phyloP scores from a whole-genome alignment of 306 rosid species.

The Crataegus laevigata region DNA sequence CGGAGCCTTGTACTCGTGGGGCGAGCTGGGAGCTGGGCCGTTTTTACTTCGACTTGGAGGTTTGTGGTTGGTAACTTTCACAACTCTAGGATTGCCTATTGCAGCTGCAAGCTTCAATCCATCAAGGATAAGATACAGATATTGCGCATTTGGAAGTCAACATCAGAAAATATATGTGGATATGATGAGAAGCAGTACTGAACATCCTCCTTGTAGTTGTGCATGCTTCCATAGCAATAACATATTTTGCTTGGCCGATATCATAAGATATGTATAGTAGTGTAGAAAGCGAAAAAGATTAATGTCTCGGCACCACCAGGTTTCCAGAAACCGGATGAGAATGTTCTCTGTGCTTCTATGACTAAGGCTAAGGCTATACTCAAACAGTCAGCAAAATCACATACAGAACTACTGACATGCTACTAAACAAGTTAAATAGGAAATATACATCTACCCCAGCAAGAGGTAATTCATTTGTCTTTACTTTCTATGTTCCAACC shows the following conservation, averaged over 20 bases:
- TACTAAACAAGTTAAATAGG: background rate
- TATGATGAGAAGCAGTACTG: background rate
- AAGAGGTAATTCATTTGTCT: background rate
- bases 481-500: constrained; percentile 6
- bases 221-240: too few species aligned
- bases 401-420: background rate
- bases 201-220: too few species aligned
- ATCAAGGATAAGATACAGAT: constrained; percentile 54
- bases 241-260: background rate
- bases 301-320: background rate
- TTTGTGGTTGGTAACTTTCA: constrained; percentile 78
- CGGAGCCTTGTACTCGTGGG: constrained; percentile 78
- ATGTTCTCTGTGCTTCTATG: background rate
- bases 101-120: constrained; percentile 98
- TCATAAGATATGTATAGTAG: too few species aligned
- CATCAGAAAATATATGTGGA: background rate
- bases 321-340: background rate
- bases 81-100: constrained; percentile 68
- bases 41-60: constrained; percentile 92
- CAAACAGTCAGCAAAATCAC: background rate
- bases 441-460: background rate
- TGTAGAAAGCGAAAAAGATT: background rate
- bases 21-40: constrained; percentile 76
- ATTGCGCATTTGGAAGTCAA: background rate
- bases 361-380: background rate